Percentiles rank a stretch among this genome's conserved stretches.
Evolutionary conservation across 805 yeast genomes (phyloP).

Genomic region (Grigorovia humatica): DNA sequence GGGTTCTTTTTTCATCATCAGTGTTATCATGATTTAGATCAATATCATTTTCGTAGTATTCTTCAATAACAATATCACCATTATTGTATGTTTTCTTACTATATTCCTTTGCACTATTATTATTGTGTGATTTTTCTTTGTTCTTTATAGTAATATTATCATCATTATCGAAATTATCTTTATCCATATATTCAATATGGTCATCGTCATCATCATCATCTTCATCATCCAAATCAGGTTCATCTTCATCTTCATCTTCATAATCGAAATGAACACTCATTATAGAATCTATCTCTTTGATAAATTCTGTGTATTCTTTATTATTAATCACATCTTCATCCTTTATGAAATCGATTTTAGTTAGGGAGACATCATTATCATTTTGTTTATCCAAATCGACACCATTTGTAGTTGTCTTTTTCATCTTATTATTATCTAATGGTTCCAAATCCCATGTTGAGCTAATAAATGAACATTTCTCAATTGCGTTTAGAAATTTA

Average conservation of each 20-base stretch:
- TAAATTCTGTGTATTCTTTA: slow-evolving; percentile 13
- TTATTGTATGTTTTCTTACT: slow-evolving; percentile 1
- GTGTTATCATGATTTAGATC: slow-evolving; percentile 6
- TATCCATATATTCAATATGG: background rate
- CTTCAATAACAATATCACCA: slow-evolving; percentile 9
- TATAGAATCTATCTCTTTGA: slow-evolving; percentile 23
- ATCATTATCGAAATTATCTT: background rate
- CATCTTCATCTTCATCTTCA: slow-evolving; percentile 17
- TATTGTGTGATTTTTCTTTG: background rate
- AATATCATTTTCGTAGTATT: slow-evolving; percentile 11
- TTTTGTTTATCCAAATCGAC: background rate
- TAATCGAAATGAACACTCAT: slow-evolving; percentile 26
- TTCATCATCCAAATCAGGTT: slow-evolving; percentile 16
- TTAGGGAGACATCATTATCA: slow-evolving; percentile 21
- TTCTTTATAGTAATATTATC: background rate
- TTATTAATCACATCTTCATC: slow-evolving; percentile 8
- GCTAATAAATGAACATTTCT: slow-evolving; percentile 21
- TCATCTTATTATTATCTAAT: background rate
- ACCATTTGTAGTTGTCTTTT: background rate
- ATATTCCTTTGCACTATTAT: background rate
- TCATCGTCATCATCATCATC: slow-evolving; percentile 13
- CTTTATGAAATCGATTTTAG: slow-evolving; percentile 23
- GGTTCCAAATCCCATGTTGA: background rate
- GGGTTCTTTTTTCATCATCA: too few relatives aligned
- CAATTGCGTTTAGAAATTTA: slow-evolving; percentile 39